Percentiles rank a stretch among this genome's conserved stretches.
Evolutionary conservation across 1,284 basidiomycete species (phyloP).

Genomic region (Coniferiporia sulphurascens): DNA sequence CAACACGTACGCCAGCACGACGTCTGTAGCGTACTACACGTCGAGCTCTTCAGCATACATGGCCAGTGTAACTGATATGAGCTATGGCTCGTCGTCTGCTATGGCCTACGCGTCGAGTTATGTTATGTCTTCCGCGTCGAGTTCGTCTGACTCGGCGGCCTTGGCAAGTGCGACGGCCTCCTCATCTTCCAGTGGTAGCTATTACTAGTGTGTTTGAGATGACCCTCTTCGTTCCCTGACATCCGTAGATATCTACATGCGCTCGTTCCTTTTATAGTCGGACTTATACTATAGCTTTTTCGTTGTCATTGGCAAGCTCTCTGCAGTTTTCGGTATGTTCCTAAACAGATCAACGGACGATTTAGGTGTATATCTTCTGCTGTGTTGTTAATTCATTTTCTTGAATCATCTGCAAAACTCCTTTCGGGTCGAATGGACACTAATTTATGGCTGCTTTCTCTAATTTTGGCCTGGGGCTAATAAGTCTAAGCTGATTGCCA

Average conservation of each 20-base stretch:
- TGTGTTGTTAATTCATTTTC: background rate
- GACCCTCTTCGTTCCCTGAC: background rate
- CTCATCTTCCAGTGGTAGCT: constrained; percentile 6
- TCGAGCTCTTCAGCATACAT: constrained; percentile 10
- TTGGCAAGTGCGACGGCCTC: background rate
- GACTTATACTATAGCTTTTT: constrained; percentile 7
- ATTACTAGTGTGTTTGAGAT: constrained; percentile 4
- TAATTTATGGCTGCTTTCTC: background rate
- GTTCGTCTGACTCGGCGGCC: background rate
- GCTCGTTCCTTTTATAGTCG: background rate
- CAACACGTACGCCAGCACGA: constrained; percentile 45
- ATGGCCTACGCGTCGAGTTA: background rate
- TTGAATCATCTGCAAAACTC: background rate
- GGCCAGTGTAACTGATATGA: background rate
- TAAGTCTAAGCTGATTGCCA: too few relatives aligned
- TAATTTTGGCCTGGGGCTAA: too few relatives aligned
- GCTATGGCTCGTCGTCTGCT: background rate
- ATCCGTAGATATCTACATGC: background rate
- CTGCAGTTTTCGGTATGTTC: constrained; percentile 2
- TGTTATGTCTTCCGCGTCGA: background rate
- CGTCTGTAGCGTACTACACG: constrained; percentile 24
- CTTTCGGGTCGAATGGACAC: background rate
- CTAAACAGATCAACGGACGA: background rate
- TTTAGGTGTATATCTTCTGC: background rate
- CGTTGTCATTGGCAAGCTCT: background rate